These are phyloP conservation scores for Dioscorea cayenensis DNA, from an alignment of 116 monocot genomes.

Conservation along the genomic window DNA sequence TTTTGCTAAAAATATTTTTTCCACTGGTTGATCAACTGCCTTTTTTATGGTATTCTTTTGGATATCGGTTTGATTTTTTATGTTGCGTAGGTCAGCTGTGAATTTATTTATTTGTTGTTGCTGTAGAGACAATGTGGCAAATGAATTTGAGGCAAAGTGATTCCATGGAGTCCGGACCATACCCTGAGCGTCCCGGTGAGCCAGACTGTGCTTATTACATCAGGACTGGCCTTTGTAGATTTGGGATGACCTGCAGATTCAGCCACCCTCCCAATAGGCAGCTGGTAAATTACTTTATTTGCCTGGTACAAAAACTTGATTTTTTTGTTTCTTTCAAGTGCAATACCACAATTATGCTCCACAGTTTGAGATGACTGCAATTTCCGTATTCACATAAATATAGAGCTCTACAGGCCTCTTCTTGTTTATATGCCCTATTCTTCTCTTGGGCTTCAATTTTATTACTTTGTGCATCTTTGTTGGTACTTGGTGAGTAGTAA, in stretches of 20 bases:
- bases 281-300: slow-evolving; percentile 17
- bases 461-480: too few relatives aligned
- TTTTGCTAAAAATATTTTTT: background rate
- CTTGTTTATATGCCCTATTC: too few relatives aligned
- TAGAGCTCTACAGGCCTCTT: too few relatives aligned
- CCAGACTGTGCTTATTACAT: slow-evolving; percentile 43
- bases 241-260: slow-evolving; percentile 40
- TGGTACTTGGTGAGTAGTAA: too few relatives aligned
- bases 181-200: slow-evolving; percentile 36
- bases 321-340: background rate
- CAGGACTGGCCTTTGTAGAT: slow-evolving; percentile 38
- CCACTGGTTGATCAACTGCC: background rate
- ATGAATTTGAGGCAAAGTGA: slow-evolving; percentile 18
- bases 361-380: background rate
- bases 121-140: slow-evolving; percentile 26
- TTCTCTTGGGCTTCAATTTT: too few relatives aligned
- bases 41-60: too few relatives aligned
- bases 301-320: background rate
- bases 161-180: slow-evolving; percentile 17
- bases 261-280: slow-evolving; percentile 35
- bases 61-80: background rate
- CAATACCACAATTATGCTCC: background rate
- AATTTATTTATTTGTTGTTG: slow-evolving; percentile 1
- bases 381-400: background rate
- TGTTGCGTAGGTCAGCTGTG: background rate